These are phyloP conservation scores for Malbranchea cinnamomea DNA, from an alignment of 2,329 filamentous ascomycete genomes.

Conservation along the genomic window DNA sequence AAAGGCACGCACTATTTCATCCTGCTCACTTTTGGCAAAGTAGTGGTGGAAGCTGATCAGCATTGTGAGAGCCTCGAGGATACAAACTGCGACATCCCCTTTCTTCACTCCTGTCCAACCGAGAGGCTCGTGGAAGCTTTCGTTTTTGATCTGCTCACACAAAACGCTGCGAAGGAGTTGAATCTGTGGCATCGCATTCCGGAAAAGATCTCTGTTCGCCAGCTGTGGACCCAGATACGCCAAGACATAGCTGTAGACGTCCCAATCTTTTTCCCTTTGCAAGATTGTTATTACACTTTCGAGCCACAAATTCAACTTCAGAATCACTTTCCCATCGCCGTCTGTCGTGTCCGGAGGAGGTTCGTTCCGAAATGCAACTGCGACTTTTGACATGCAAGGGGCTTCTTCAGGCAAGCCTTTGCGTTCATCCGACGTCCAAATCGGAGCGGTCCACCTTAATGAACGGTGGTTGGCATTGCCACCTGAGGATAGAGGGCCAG, in stretches of 20 bases:
- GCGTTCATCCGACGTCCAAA: slow-evolving; percentile 44
- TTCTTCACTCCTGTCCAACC: slow-evolving; percentile 64
- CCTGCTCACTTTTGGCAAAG: slow-evolving; percentile 71
- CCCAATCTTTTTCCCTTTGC: slow-evolving; percentile 66
- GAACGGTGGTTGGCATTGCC: slow-evolving; percentile 19
- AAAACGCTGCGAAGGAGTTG: slow-evolving; percentile 59
- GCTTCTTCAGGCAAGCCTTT: slow-evolving; percentile 41
- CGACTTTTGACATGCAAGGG: slow-evolving; percentile 32
- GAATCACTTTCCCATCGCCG: slow-evolving; percentile 21
- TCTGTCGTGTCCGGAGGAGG: slow-evolving; percentile 18
- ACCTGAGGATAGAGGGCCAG: slow-evolving; percentile 18
- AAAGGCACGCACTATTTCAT: slow-evolving; percentile 78
- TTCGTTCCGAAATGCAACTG: slow-evolving; percentile 34
- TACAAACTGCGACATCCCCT: slow-evolving; percentile 73
- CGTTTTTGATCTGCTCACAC: slow-evolving; percentile 68
- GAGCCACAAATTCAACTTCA: slow-evolving; percentile 55
- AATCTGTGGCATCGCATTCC: slow-evolving; percentile 56
- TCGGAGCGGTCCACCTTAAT: slow-evolving; percentile 26
- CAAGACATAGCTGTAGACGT: slow-evolving; percentile 79
- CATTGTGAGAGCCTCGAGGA: slow-evolving; percentile 76
- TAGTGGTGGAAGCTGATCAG: slow-evolving; percentile 80
- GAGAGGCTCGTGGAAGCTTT: slow-evolving; percentile 69
- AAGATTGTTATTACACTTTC: slow-evolving; percentile 61
- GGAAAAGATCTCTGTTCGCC: slow-evolving; percentile 77
- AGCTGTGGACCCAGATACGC: slow-evolving; percentile 77